Conservation (phyloP, 139 green algal genomes). For the Spirogloea muscicola region DNA sequence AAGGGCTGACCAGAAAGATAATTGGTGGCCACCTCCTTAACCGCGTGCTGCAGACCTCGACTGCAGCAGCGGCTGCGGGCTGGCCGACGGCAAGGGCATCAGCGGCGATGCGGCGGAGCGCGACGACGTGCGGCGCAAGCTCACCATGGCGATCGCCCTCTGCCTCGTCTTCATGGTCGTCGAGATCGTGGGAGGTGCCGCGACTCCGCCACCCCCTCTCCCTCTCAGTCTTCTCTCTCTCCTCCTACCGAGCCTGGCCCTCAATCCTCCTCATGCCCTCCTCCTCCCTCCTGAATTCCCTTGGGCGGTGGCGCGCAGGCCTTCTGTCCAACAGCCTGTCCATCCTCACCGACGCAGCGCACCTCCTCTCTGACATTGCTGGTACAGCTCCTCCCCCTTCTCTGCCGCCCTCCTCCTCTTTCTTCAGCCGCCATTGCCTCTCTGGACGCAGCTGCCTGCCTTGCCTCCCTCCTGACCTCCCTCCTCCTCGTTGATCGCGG, state of each 20-base stretch:
- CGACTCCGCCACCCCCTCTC: background rate
- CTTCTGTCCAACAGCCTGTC: slow-evolving; percentile 68
- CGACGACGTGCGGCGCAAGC: background rate
- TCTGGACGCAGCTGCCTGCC: background rate
- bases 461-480: background rate
- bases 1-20: too few relatives aligned
- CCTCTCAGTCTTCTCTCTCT: background rate
- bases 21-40: too few relatives aligned
- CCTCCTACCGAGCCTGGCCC: too few relatives aligned
- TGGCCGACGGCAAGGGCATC: slow-evolving; percentile 3
- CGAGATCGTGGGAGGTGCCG: slow-evolving; percentile 4
- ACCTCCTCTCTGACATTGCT: slow-evolving; percentile 85
- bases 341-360: slow-evolving; percentile 90
- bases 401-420: background rate
- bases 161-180: slow-evolving; percentile 24
- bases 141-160: background rate
- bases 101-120: slow-evolving; percentile 1
- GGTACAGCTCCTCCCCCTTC: slow-evolving; percentile 14
- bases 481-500: background rate
- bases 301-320: slow-evolving; percentile 16
- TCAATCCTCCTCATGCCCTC: too few relatives aligned
- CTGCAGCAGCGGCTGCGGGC: background rate
- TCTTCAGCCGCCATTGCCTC: background rate
- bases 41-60: slow-evolving; percentile 16
- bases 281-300: too few relatives aligned